Percentiles rank a stretch among this genome's conserved stretches.
phyloP scores from a whole-genome alignment of 2,329 filamentous ascomycete species.

The Alternaria arborescens region DNA sequence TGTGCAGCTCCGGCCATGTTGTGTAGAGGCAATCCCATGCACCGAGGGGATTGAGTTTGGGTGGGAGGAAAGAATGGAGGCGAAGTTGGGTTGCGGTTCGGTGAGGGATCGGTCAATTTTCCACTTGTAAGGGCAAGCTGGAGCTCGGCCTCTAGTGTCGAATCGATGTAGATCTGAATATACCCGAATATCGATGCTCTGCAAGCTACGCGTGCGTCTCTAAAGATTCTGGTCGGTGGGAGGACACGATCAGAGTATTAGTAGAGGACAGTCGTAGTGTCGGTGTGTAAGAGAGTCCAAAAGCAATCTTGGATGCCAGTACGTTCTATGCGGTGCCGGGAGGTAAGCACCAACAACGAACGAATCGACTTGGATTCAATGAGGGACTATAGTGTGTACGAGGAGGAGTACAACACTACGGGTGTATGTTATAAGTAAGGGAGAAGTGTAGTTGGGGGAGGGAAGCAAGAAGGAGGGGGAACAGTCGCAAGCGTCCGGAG shows the following conservation, averaged over 20 bases:
- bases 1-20: conserved; percentile 47
- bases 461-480: conserved; percentile 17
- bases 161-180: conserved; percentile 22
- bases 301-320: conserved; percentile 14
- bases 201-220: conserved; percentile 5
- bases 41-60: conserved; percentile 26
- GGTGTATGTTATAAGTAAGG: conserved; percentile 5
- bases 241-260: conserved; percentile 33
- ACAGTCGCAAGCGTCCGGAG: conserved; percentile 7
- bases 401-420: conserved; percentile 17
- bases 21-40: conserved; percentile 39
- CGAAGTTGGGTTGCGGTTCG: conserved; percentile 21
- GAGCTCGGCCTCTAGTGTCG: conserved; percentile 34
- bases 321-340: conserved; percentile 20
- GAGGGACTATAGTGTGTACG: conserved; percentile 15
- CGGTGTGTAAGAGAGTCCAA: conserved; percentile 14
- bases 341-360: conserved; percentile 31
- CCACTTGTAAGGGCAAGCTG: conserved; percentile 28
- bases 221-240: conserved; percentile 28
- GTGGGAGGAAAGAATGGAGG: conserved; percentile 17
- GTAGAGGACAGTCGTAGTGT: conserved; percentile 22
- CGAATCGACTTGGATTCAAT: conserved; percentile 13
- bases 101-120: conserved; percentile 37
- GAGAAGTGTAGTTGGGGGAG: conserved; percentile 8
- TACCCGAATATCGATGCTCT: conserved; percentile 9